Conservation (phyloP, 768 basidiomycete species). For the Hericium erinaceus region DNA sequence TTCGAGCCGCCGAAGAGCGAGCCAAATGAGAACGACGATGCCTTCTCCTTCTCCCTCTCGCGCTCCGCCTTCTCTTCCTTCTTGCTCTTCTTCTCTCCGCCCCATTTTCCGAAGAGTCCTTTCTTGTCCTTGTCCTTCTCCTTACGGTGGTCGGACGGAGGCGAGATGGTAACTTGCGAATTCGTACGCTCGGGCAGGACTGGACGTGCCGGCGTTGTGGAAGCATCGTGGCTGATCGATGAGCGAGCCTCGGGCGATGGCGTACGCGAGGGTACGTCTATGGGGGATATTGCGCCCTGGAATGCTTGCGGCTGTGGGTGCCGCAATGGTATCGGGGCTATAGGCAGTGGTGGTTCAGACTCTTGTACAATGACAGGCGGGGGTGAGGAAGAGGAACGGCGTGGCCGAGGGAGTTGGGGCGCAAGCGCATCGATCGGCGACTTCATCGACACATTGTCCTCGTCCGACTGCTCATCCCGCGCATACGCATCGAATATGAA, state of each 20-base stretch:
- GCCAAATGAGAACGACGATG: slow-evolving; percentile 76
- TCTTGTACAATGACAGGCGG: not conserved
- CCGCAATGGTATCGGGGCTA: slow-evolving; percentile 19
- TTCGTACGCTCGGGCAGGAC: slow-evolving; percentile 9
- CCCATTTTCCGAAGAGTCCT: slow-evolving; percentile 24
- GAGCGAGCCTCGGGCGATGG: slow-evolving; percentile 40
- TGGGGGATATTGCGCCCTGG: slow-evolving; percentile 31
- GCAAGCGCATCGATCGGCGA: slow-evolving; percentile 2
- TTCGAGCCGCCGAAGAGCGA: slow-evolving; percentile 72
- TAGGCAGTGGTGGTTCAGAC: slow-evolving; percentile 2
- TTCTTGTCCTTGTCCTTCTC: slow-evolving; percentile 66
- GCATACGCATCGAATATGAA: slow-evolving; percentile 82
- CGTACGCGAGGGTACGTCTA: slow-evolving; percentile 35
- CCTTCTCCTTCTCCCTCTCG: slow-evolving; percentile 54
- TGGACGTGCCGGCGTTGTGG: slow-evolving; percentile 20
- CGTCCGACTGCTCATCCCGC: slow-evolving; percentile 40
- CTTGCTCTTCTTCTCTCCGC: slow-evolving; percentile 62
- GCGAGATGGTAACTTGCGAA: slow-evolving; percentile 11
- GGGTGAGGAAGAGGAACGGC: slow-evolving; percentile 7
- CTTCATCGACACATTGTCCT: slow-evolving; percentile 3
- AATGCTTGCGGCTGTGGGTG: slow-evolving; percentile 11
- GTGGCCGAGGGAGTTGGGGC: slow-evolving; percentile 2
- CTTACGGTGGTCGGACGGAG: slow-evolving; percentile 14
- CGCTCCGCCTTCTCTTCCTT: slow-evolving; percentile 53
- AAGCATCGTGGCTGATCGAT: slow-evolving; percentile 13